Evolutionary conservation across 208 protist genomes (phyloP), one percentile per base, ranked within the genome.

Genomic region (Acanthamoeba sp.): DNA sequence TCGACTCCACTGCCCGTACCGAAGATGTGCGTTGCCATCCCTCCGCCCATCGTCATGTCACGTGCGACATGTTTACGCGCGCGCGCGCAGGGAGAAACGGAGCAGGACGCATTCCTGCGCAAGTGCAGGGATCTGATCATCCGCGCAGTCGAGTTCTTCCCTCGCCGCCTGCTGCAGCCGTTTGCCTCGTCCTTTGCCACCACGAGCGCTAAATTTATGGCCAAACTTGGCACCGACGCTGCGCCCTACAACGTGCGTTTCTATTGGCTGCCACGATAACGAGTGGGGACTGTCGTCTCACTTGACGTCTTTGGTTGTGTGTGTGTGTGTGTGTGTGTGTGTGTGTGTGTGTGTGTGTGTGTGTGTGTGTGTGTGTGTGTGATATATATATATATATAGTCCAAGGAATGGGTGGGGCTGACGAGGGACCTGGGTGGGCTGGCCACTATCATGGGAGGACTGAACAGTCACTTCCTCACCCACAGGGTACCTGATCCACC

Each of bases 81-180:
- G 12, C 20, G 34, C 16, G 5, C n/a, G 34, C 42, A 85, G 76
- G 76, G 76, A 29, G 76, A 85, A 36, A 85, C 76, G 1, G 76
- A 85, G 76, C 76, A 85, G 76, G 76, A 85, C 18, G 76, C 76
- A n/a, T 85, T 85, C 24, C 24, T 85, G 45, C 76, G 76, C 42
- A 85, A 85, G 29, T 85, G 76, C 45, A 24, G 76, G 18, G 76
- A 85, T 29, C 40, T 85, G 76, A 85, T 85, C 45, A 85, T 85
- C 32, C 76, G 76, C 38, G 76, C 76, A 2, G 42, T 57, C 10
- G 76, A 85, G 45, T 85, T 48, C 32, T 85, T 85, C 45, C 76
- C 76, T 2, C 76, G 45, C 14, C 76, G 42, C n/a, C 76, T 85
- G 40, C 76, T 85, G 76, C 76, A 50, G 16, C 57, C 76, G 24